These are phyloP conservation scores for Coemansia sp. DNA, from an alignment of 192 early-diverging fungal genomes.

Conservation along the genomic window DNA sequence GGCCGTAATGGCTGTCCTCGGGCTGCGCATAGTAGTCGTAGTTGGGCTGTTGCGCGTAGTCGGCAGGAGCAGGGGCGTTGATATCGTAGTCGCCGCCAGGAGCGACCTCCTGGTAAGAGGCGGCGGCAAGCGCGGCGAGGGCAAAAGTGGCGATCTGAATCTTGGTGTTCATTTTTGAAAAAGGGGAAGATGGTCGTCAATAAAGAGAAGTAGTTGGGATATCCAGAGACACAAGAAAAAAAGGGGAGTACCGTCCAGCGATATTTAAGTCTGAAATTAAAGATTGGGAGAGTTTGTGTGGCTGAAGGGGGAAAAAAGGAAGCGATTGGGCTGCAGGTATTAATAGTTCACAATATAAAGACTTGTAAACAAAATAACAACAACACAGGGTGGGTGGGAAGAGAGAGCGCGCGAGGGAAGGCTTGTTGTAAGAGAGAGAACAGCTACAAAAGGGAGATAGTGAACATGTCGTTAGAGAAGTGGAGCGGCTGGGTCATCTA, in stretches of 20 bases:
- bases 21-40: slow-evolving; percentile 18
- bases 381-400: background rate
- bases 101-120: slow-evolving; percentile 45
- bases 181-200: background rate
- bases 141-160: slow-evolving; percentile 53
- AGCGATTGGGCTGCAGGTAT: background rate
- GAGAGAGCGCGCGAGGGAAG: background rate
- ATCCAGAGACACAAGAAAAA: background rate
- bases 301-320: background rate
- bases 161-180: slow-evolving; percentile 44
- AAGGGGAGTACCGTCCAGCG: slow-evolving; percentile 22
- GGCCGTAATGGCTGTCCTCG: slow-evolving; percentile 35
- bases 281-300: background rate
- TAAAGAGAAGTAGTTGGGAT: slow-evolving; percentile 7
- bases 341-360: slow-evolving; percentile 2
- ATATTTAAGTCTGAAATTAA: slow-evolving; percentile 22
- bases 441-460: background rate
- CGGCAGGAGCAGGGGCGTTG: slow-evolving; percentile 13
- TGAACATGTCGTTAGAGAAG: background rate
- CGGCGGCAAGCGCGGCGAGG: slow-evolving; percentile 41
- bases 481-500: background rate
- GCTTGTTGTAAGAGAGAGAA: background rate
- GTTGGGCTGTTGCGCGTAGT: slow-evolving; percentile 19
- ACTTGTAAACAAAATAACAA: slow-evolving; percentile 12
- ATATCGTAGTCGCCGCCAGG: slow-evolving; percentile 10